A percentile compares a stretch with the other conserved stretches of the same genome.
These are phyloP conservation scores for Paecilomyces fulvus DNA, from an alignment of 2,329 filamentous ascomycete genomes.

Conservation along the genomic window DNA sequence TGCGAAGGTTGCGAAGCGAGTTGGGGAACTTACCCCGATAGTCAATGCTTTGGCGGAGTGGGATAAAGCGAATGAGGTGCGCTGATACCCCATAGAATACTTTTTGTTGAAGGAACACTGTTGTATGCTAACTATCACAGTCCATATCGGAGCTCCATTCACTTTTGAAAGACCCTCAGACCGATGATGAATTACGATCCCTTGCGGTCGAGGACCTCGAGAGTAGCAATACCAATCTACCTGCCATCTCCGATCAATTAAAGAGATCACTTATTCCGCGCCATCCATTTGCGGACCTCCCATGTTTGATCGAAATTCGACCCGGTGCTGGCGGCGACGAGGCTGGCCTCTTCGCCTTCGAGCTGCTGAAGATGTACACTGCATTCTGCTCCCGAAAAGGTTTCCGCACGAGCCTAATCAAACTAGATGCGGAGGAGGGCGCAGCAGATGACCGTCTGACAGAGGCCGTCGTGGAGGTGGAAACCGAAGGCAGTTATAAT, in stretches of 20 bases:
- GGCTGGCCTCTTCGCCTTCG: conserved; percentile 79
- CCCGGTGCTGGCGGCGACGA: conserved; percentile 89
- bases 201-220: conserved; percentile 62
- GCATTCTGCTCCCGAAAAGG: conserved; percentile 63
- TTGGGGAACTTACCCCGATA: conserved; percentile 48
- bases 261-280: conserved; percentile 72
- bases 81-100: too few species aligned
- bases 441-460: conserved; percentile 61
- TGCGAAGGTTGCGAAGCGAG: conserved; percentile 46
- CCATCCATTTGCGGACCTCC: conserved; percentile 82
- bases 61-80: conserved; percentile 50
- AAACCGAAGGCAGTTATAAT: conserved; percentile 69
- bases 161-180: conserved; percentile 60
- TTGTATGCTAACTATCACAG: conserved; percentile 20
- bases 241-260: conserved; percentile 56
- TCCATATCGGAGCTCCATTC: conserved; percentile 61
- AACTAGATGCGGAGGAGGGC: conserved; percentile 69
- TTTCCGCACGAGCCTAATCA: conserved; percentile 60
- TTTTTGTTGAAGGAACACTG: conserved; percentile 7
- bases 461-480: conserved; percentile 81
- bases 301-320: conserved; percentile 84
- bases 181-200: conserved; percentile 51
- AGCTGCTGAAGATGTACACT: conserved; percentile 85
- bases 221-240: conserved; percentile 55
- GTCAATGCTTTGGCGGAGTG: conserved; percentile 47